phyloP scores from a whole-genome alignment of 208 protist genomes.

The Strigomonas culicis region DNA sequence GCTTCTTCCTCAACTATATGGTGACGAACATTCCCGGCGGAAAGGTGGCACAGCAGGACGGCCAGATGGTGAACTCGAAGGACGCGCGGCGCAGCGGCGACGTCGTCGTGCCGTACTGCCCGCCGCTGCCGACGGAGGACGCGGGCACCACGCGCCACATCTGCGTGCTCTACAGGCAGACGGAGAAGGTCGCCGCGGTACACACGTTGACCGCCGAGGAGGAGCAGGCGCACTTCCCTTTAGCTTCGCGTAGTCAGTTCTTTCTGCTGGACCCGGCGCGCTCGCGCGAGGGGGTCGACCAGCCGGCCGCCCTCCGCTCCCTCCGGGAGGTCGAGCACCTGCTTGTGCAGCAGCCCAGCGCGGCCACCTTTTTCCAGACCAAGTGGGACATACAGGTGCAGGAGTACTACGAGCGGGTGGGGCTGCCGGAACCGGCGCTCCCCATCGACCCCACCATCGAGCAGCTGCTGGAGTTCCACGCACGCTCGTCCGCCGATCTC shows the following conservation, averaged over 20 bases:
- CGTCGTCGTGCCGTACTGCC: slow-evolving; percentile 75
- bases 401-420: slow-evolving; percentile 83
- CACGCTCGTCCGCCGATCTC: slow-evolving; percentile 39
- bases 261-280: slow-evolving; percentile 47
- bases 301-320: slow-evolving; percentile 17
- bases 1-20: slow-evolving; percentile 91
- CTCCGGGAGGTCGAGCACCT: slow-evolving; percentile 52
- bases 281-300: background rate
- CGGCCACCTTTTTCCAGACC: slow-evolving; percentile 85
- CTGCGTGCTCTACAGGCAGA: slow-evolving; percentile 81
- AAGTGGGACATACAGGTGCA: slow-evolving; percentile 93
- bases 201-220: slow-evolving; percentile 27
- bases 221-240: slow-evolving; percentile 40
- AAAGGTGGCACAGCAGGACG: slow-evolving; percentile 3
- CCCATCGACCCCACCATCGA: slow-evolving; percentile 75
- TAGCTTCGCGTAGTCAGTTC: slow-evolving; percentile 49
- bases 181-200: slow-evolving; percentile 23
- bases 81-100: slow-evolving; percentile 38
- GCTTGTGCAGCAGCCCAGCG: slow-evolving; percentile 48
- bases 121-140: slow-evolving; percentile 88
- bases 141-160: slow-evolving; percentile 82
- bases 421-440: slow-evolving; percentile 66
- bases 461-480: slow-evolving; percentile 78
- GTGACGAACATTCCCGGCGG: slow-evolving; percentile 63
- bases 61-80: slow-evolving; percentile 13